Percentiles rank a stretch among this genome's conserved stretches.
Evolutionary conservation across 2,329 filamentous ascomycete species (phyloP).

Genomic region (Diplocarpon mali): DNA sequence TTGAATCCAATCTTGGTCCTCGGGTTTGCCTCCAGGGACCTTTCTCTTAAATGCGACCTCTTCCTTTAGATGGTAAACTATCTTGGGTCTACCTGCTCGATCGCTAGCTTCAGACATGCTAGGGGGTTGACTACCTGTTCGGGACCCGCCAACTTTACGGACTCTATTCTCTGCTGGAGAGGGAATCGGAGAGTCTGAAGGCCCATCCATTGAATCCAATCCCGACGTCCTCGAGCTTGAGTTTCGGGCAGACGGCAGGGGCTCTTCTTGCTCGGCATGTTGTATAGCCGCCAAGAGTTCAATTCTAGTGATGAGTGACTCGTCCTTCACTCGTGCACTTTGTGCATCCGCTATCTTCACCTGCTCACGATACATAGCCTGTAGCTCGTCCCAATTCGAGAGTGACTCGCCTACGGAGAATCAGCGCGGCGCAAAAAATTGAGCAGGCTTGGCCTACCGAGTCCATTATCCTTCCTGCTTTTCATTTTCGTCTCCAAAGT

Average conservation of each 20-base stretch:
- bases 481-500: slow-evolving; percentile 10
- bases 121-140: slow-evolving; percentile 25
- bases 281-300: slow-evolving; percentile 15
- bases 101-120: slow-evolving; percentile 19
- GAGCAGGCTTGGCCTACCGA: slow-evolving; percentile 4
- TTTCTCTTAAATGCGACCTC: slow-evolving; percentile 58
- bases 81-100: slow-evolving; percentile 31
- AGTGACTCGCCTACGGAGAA: slow-evolving; percentile 15
- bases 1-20: slow-evolving; percentile 57
- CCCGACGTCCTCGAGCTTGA: slow-evolving; percentile 17
- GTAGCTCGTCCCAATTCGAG: slow-evolving; percentile 18
- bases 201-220: slow-evolving; percentile 23
- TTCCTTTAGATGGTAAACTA: slow-evolving; percentile 49
- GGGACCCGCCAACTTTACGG: slow-evolving; percentile 19
- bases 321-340: slow-evolving; percentile 9
- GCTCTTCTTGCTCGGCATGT: slow-evolving; percentile 18
- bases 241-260: slow-evolving; percentile 15
- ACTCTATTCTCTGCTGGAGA: slow-evolving; percentile 24
- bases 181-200: slow-evolving; percentile 24
- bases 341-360: slow-evolving; percentile 23
- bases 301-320: slow-evolving; percentile 10
- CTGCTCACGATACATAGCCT: slow-evolving; percentile 22
- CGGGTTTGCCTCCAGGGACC: slow-evolving; percentile 30
- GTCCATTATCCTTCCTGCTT: slow-evolving; percentile 6
- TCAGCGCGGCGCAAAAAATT: slow-evolving; percentile 1